Base-by-base conservation (phyloP, 768 basidiomycete genomes). In the Lanmaoa rubissima region DNA sequence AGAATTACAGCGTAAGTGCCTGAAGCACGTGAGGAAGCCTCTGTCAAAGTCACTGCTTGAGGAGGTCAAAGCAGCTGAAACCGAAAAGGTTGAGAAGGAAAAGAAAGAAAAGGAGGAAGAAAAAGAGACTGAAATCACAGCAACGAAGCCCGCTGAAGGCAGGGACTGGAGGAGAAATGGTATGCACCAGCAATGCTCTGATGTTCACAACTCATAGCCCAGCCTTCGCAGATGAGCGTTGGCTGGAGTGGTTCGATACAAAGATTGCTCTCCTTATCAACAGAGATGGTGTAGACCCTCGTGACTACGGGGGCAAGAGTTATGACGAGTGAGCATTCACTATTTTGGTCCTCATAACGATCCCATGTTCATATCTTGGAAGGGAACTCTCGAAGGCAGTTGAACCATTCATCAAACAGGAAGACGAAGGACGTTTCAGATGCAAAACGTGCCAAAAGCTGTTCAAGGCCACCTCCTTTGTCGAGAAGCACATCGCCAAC, bases 401-500 rank as follows among this genome's bases (percentile, higher is more conserved):
- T 24, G 89, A 90, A 54, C 86, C 86, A 2, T 81, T 81, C 70
- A 83, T 98, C 71, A 95, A 95, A 74, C 90, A 94, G 70, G 96
- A 98, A 73, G 96, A 98, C 63, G 93, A 96, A 73, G 92, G 88
- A 66, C 98, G 97, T 70, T 98, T 91, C 76, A 82, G 97, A 61
- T 99, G 97, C 78, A 96, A 92, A 78, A 87, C 87, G 31, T 99
- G 97, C 73, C 88, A 87, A 74, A 99, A 99, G 77, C 80, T 98
- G 21, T 99, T 99, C 86, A 95, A 95, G 72, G 97, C 94, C 5
- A 89, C 91, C 35, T 86, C 94, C 26, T 99, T 98, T 74, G 91
- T 98, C 47, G 93, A 96, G 76, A 98, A 98, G 79, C 97, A 99
- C 70, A 87, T 99, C 58, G 83, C 87, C 13, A 93, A 95, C 71